Percentiles rank a stretch among this genome's conserved stretches.
These are phyloP conservation scores for Microbotryum saponariae DNA, from an alignment of 1,284 basidiomycete genomes.

Conservation along the genomic window DNA sequence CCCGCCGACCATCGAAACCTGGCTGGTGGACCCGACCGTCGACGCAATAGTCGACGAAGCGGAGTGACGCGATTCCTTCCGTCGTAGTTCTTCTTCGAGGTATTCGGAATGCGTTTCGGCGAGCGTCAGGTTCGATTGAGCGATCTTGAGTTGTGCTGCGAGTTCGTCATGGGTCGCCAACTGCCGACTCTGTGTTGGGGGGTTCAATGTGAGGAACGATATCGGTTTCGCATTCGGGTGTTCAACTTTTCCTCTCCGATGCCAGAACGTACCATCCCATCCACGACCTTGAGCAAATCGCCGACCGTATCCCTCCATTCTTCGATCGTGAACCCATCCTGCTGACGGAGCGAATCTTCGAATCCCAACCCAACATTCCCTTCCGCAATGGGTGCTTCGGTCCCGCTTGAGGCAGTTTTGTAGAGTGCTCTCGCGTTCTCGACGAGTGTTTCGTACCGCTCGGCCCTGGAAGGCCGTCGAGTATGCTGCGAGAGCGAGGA, in stretches of 20 bases:
- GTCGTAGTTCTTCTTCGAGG: slow-evolving; percentile 34
- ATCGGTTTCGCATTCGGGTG: not conserved
- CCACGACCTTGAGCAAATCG: slow-evolving; percentile 25
- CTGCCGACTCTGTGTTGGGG: slow-evolving; percentile 19
- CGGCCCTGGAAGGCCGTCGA: slow-evolving; percentile 19
- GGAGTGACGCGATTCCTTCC: not conserved
- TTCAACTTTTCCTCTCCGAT: too few relatives aligned
- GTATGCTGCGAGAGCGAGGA: slow-evolving; percentile 4
- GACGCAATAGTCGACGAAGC: too few relatives aligned
- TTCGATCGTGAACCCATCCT: not conserved
- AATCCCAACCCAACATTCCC: slow-evolving; percentile 3
- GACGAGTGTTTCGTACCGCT: slow-evolving; percentile 27
- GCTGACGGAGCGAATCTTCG: not conserved
- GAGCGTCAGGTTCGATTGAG: slow-evolving; percentile 35
- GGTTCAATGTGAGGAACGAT: not conserved
- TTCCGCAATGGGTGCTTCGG: not conserved
- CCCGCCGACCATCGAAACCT: too few relatives aligned
- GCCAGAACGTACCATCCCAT: slow-evolving; percentile 23
- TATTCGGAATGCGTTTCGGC: slow-evolving; percentile 35
- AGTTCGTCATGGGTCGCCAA: slow-evolving; percentile 34
- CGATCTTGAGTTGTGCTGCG: slow-evolving; percentile 36
- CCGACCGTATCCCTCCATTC: slow-evolving; percentile 24
- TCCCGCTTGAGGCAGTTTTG: not conserved
- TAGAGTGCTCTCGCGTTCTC: slow-evolving; percentile 9
- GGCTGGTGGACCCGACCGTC: too few relatives aligned